Evolutionary conservation across 148 eudicot species (phyloP), one percentile per base, ranked within the genome.

Genomic region (Rhododendron kiyosumense): DNA sequence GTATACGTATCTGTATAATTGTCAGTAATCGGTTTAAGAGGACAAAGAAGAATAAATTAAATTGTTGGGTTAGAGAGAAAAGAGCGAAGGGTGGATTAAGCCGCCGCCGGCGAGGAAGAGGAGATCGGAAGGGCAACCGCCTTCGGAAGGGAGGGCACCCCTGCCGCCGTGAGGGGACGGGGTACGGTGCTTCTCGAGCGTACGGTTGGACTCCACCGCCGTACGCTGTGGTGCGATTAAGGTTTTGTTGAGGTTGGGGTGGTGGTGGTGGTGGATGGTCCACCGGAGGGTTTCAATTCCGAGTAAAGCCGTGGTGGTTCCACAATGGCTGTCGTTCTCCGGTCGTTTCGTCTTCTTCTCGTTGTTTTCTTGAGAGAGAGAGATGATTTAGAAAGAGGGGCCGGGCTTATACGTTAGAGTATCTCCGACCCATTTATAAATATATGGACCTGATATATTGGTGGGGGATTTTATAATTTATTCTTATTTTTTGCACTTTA

Each of bases 141-240:
- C 98, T 89, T 91, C 92, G 59, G 96, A 92, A 48, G 98, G 98
- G 59, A 92, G 93, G 75, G 98, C 96, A 14, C 98, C 98, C 89
- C 98, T 92, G 69, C 98, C 96, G 75, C 98, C 98, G 98, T 95
- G 93, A 78, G 98, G 96, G 75, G 94, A 94, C 88, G 96, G 96
- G 88, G 86, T 89, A 14, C 87, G 46, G 76, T 84, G 67, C 49
- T 83, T 69, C 41, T 87, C 85, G 65, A 63, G 2, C 9, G 43
- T 17, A 32, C 30, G 46, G 51, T 2, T 48, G 12, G 67, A 45
- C 59, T 69, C 75, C 69, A 65, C 86, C 79, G 32, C 87, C 61
- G 63, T 61, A 81, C 14, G 10, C 36, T 6, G 69, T 36, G 10
- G 82, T 54, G 32, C n/a, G 18, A 54, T 20, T 71, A 43, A 82